Evolutionary conservation across 2,329 filamentous ascomycete genomes (phyloP), one percentile per base, ranked within the genome.

Genomic region (Thyridium curvatum): DNA sequence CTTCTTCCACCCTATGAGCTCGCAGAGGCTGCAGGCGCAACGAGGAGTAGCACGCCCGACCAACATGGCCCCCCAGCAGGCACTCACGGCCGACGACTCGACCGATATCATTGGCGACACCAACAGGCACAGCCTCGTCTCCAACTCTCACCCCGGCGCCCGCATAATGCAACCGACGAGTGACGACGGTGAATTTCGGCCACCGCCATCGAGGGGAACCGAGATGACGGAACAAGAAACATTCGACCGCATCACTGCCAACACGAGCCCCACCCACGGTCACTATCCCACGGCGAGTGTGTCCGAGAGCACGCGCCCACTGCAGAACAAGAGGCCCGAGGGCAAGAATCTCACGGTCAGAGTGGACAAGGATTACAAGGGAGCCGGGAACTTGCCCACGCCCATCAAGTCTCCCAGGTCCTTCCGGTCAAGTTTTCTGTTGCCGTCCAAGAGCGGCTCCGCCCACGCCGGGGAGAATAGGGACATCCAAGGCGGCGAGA

Each of bases 1-100:
- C 39, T 97, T 98, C 66, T 95, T 94, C 57, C 84, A 84, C 16
- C 93, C 93, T 30, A 94, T 98, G 88, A 97, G 90, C 65, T 94
- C 91, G 17, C 89, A 95, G 59, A 84, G 88, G 58, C 70, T 97
- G 37, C 91, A 97, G 64, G 89, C 89, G 39, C 93, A 97, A 62
- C 75, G 91, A 59, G 81, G 82, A 46, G 77, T 62, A 8, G 55
- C 66, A 30, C 65, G 72, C 16, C 66, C 70, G 6, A 49, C 60
- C 12, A 68, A 63, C 16, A 58, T 64, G 49, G 59, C 55, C 40
- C 65, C 69, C 33, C 55, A 53, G 17, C 58, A 59, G 16, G 52
- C 56, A 14, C 56, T 53, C 30, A 51, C 45, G 32, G 39, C 40
- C 30, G 38, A 43, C 38, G 15, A 41, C 31, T 16, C 43, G 36